Evolutionary conservation across 352 stramenopile genomes (phyloP), one percentile per base, ranked within the genome.

Genomic region (Aphanomyces invadans): DNA sequence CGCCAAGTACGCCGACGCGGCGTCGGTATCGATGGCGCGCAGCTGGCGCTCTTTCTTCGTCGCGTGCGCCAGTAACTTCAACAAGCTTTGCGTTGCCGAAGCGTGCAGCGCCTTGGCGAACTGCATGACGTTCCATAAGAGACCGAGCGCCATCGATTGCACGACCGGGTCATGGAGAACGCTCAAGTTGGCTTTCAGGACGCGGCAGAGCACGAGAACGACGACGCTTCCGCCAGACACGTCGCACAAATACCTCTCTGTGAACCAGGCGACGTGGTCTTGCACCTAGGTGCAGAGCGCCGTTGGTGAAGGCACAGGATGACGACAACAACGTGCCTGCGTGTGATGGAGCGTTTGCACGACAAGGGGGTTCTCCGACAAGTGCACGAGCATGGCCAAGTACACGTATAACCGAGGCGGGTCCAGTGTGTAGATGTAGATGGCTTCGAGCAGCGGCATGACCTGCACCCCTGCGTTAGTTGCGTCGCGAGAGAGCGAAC

Each of bases 101-200:
- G 78, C 72, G 68, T 93, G 84, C 17, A 93, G 54, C 48, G 89
- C 86, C 60, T 90, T 77, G 11, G 82, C 82, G 21, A 75, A 80
- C 2, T 82, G 79, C 15, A 83, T 80, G 17, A 93, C 73, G 56
- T 93, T 93, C 12, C 80, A 91, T 2, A 93, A 65, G 7, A 70
- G 76, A 0, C 79, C 80, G 62, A 93, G 89, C 1, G 80, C 82
- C 42, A 90, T 87, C 33, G 88, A 52, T 39, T 93, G 84, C 46
- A 93, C 78, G 39, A 89, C 87, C 21, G 76, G 86, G 69, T 93
- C 84, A 38, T 89, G 82, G 54, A 89, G 88, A 46, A 87, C 76
- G 12, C 80, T 87, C 51, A 93, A 88, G 71, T 93, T 93, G 48
- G 77, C 79, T 56, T 83, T 80, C 31, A 91, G 80, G 19, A 91